Base-by-base conservation (phyloP, 2,329 filamentous ascomycete species). In the Penicillium nordicum region DNA sequence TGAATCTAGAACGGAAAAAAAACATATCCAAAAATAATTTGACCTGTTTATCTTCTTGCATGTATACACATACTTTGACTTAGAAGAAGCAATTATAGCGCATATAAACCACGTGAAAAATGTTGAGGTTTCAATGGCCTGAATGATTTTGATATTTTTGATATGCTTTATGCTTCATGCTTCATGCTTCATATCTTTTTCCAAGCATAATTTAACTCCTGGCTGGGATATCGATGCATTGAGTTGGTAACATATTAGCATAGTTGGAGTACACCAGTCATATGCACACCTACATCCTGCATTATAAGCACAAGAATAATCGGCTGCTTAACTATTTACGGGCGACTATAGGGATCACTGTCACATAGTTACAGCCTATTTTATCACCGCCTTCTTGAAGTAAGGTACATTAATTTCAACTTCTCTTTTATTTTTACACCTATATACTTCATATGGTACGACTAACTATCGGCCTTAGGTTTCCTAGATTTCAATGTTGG, bases 1-100 rank as follows among this genome's bases (percentile, higher is more conserved):
- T 65, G 41, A 57, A 57, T 48, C 57, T 58, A 63, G 59, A 57
- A 50, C 49, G 49, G 46, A 53, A 63, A 64, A 64, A 65, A 63
- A 61, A 51, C 55, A 53, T 61, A 60, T 50, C 44, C 23, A 55
- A 36, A 56, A 52, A 56, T 56, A 52, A 52, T 56, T 59, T 60
- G 57, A 63, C 56, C 60, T 61, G 53, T 62, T 55, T 44, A 57
- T 41, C 18, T 47, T 46, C 14, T 11, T 32, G 30, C 29, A 40
- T 18, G 30, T 21, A 40, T 18, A 14, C 48, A 8, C 23, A 21
- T 14, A 5, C 34, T 23, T 21, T 12, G 14, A 8, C 18, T 30
- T 9, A 46, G 18, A 40, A 53, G 18, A 41, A 41, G 30, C 50
- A 45, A 18, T 27, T 11, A 29, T 46, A 29, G n/a, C 18, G 23